Evolutionary conservation across 2,329 filamentous ascomycete genomes (phyloP).

Genomic region (Pseudohalonectria lignicola): DNA sequence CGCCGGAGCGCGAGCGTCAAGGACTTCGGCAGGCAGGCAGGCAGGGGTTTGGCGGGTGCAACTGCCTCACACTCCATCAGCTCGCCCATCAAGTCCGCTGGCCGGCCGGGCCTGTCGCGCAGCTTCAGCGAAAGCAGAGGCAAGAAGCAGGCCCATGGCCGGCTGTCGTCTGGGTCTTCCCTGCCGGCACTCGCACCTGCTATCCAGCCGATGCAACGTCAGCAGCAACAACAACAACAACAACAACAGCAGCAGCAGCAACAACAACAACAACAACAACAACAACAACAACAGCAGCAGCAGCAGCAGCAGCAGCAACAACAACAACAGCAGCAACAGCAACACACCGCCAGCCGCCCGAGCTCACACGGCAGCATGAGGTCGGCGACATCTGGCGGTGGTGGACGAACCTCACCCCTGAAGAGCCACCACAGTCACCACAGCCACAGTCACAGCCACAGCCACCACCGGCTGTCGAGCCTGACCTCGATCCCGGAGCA

Average conservation of each 20-base stretch:
- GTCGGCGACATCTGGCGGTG: too few species aligned
- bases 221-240: not conserved
- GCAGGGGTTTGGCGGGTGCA: too few species aligned
- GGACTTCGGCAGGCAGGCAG: slow-evolving; percentile 28
- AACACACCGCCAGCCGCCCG: slow-evolving; percentile 21
- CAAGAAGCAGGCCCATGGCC: slow-evolving; percentile 28
- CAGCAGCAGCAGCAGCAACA: slow-evolving; percentile 1
- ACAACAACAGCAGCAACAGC: slow-evolving; percentile 18
- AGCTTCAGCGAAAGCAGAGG: slow-evolving; percentile 43
- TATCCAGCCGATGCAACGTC: not conserved
- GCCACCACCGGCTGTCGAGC: slow-evolving; percentile 36
- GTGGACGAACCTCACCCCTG: slow-evolving; percentile 41
- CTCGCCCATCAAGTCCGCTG: slow-evolving; percentile 40
- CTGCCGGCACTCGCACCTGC: slow-evolving; percentile 38
- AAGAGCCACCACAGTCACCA: slow-evolving; percentile 36
- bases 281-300: not conserved
- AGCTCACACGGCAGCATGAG: slow-evolving; percentile 21
- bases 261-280: slow-evolving; percentile 13
- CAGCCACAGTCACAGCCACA: too few species aligned
- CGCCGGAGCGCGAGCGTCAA: slow-evolving; percentile 34
- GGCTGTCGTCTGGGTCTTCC: slow-evolving; percentile 15
- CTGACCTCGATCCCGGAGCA: slow-evolving; percentile 48
- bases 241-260: slow-evolving; percentile 18
- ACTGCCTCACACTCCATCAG: slow-evolving; percentile 29
- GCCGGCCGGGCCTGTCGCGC: slow-evolving; percentile 37